A percentile compares a stretch with the other conserved stretches of the same genome.
These are phyloP conservation scores for grape (Vitis vinifera) DNA, from an alignment of 164 flowering plant genomes.

Conservation along the genomic window DNA sequence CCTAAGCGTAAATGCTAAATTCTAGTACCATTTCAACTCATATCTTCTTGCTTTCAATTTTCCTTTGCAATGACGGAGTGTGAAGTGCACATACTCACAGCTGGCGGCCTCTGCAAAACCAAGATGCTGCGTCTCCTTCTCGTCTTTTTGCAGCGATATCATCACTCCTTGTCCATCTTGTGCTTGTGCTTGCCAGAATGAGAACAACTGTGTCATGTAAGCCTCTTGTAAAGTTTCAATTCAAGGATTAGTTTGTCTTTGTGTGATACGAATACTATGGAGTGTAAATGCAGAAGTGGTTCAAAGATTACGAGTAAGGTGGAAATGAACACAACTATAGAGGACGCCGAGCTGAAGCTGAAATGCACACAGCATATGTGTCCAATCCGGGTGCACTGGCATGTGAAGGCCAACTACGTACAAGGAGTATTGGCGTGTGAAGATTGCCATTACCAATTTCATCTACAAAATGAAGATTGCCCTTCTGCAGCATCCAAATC, in stretches of 20 bases:
- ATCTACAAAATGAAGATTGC: slow-evolving; percentile 26
- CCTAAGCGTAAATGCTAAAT: not conserved
- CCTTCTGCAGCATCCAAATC: slow-evolving; percentile 33
- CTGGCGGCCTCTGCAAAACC: slow-evolving; percentile 27
- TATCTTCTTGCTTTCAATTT: not conserved
- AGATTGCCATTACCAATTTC: slow-evolving; percentile 33
- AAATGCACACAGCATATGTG: slow-evolving; percentile 36
- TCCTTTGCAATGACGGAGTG: slow-evolving; percentile 39
- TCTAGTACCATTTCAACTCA: too few relatives aligned
- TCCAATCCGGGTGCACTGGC: slow-evolving; percentile 39
- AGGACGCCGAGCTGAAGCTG: slow-evolving; percentile 1
- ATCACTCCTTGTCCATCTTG: slow-evolving; percentile 36
- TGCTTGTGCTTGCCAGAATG: slow-evolving; percentile 38
- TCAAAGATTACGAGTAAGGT: slow-evolving; percentile 8
- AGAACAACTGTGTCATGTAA: slow-evolving; percentile 15
- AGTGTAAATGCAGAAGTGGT: slow-evolving; percentile 7
- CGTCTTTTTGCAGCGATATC: slow-evolving; percentile 35
- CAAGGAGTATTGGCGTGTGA: slow-evolving; percentile 40
- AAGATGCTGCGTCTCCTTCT: slow-evolving; percentile 45
- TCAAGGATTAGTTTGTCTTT: not conserved
- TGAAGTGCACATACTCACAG: slow-evolving; percentile 49
- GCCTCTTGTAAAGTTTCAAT: not conserved
- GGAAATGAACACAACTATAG: slow-evolving; percentile 7
- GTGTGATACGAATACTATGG: too few relatives aligned
- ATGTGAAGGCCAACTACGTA: slow-evolving; percentile 28